phyloP scores from a whole-genome alignment of 2,329 filamentous ascomycete species.

The Didymosphaeria variabile region DNA sequence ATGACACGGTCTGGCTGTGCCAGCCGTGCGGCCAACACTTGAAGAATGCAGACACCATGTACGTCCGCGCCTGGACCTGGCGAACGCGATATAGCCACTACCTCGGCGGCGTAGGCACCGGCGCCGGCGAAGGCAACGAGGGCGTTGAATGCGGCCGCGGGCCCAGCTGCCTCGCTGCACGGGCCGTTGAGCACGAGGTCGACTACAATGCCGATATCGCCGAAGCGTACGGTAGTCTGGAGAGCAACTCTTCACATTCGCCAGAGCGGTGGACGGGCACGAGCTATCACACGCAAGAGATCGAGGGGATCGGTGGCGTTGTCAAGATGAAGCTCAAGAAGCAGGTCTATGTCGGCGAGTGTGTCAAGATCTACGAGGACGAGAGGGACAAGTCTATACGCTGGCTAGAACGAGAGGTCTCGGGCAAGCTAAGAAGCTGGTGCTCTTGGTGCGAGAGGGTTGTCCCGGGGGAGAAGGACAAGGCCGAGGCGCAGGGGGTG shows the following conservation, averaged over 20 bases:
- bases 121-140: constrained; percentile 86
- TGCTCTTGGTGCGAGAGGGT: constrained; percentile 90
- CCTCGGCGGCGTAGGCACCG: constrained; percentile 82
- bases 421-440: constrained; percentile 77
- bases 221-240: constrained; percentile 63
- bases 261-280: constrained; percentile 64
- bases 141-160: constrained; percentile 89
- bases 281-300: constrained; percentile 86
- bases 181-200: constrained; percentile 81
- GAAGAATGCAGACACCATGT: constrained; percentile 65
- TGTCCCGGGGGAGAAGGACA: constrained; percentile 67
- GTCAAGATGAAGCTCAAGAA: constrained; percentile 90
- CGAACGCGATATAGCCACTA: constrained; percentile 81
- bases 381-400: constrained; percentile 57
- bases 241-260: constrained; percentile 49
- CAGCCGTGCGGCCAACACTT: constrained; percentile 81
- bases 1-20: constrained; percentile 80
- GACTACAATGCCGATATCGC: constrained; percentile 77
- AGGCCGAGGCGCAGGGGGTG: constrained; percentile 25
- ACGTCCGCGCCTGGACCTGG: constrained; percentile 84
- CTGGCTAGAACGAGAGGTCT: constrained; percentile 75
- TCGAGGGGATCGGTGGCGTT: constrained; percentile 87
- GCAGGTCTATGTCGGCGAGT: constrained; percentile 81
- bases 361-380: constrained; percentile 83
- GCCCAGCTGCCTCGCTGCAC: constrained; percentile 76